These are phyloP conservation scores for Catharanthus roseus DNA, from an alignment of 257 asterid genomes.

Conservation along the genomic window DNA sequence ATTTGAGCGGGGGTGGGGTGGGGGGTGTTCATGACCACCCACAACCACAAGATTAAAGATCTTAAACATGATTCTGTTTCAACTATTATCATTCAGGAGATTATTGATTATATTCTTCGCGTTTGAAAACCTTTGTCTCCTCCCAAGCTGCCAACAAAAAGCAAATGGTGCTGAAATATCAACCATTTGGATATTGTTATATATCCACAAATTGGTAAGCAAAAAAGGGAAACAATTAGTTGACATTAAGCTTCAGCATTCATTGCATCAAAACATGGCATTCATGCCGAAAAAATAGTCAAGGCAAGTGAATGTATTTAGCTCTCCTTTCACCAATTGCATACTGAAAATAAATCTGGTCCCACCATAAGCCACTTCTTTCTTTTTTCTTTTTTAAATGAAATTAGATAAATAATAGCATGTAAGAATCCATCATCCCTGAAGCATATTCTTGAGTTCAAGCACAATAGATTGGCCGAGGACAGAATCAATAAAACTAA, in stretches of 20 bases:
- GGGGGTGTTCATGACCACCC: too few relatives aligned
- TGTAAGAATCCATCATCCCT: not conserved
- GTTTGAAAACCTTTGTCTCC: not conserved
- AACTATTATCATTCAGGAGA: not conserved
- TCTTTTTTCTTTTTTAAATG: not conserved
- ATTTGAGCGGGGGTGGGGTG: not conserved
- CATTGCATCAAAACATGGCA: not conserved
- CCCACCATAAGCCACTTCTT: not conserved
- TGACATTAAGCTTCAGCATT: too few relatives aligned
- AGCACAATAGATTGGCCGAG: not conserved
- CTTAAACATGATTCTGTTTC: not conserved
- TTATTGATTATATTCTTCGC: not conserved
- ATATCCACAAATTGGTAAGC: not conserved
- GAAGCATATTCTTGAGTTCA: not conserved
- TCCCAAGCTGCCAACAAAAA: not conserved
- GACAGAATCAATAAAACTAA: slow-evolving; percentile 18
- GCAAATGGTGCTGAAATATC: not conserved
- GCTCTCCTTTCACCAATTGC: not conserved
- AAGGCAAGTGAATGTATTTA: not conserved
- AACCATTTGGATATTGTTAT: not conserved
- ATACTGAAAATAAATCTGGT: not conserved
- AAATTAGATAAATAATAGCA: not conserved
- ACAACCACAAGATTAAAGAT: not conserved
- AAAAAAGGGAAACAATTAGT: not conserved
- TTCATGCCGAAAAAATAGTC: not conserved